Conservation (phyloP, 306 rosid genomes). For the Cicer chorassanicum region DNA sequence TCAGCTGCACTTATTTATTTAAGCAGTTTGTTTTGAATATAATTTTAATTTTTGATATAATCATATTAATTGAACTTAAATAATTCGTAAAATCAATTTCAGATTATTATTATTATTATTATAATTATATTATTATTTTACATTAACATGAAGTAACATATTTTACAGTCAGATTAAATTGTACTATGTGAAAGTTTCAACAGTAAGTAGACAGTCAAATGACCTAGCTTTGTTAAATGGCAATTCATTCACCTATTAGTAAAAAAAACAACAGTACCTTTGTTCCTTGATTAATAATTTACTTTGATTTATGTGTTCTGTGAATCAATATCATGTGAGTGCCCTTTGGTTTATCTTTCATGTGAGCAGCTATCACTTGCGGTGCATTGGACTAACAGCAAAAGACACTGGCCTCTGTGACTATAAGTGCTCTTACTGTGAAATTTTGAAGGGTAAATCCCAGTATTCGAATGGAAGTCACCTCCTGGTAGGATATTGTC, state of each 20-base stretch:
- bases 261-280: constrained; percentile 4
- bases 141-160: neutral
- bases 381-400: constrained; percentile 59
- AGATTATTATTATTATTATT: too few relatives aligned
- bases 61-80: neutral
- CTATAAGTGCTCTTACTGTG: constrained; percentile 67
- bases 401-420: constrained; percentile 42
- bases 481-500: constrained; percentile 59
- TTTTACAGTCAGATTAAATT: neutral
- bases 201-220: neutral
- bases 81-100: neutral
- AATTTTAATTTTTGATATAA: neutral
- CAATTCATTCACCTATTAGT: neutral
- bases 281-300: constrained; percentile 19
- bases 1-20: neutral
- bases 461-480: constrained; percentile 52
- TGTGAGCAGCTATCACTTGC: constrained; percentile 80
- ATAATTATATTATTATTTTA: too few relatives aligned
- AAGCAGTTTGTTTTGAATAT: neutral
- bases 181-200: neutral
- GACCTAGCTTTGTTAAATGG: neutral
- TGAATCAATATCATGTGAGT: constrained; percentile 42
- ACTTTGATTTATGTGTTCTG: constrained; percentile 34
- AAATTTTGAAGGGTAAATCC: constrained; percentile 54
- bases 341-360: constrained; percentile 44